Evolutionary conservation across 2,329 filamentous ascomycete genomes (phyloP).

Genomic region (Diaporthe helianthi): DNA sequence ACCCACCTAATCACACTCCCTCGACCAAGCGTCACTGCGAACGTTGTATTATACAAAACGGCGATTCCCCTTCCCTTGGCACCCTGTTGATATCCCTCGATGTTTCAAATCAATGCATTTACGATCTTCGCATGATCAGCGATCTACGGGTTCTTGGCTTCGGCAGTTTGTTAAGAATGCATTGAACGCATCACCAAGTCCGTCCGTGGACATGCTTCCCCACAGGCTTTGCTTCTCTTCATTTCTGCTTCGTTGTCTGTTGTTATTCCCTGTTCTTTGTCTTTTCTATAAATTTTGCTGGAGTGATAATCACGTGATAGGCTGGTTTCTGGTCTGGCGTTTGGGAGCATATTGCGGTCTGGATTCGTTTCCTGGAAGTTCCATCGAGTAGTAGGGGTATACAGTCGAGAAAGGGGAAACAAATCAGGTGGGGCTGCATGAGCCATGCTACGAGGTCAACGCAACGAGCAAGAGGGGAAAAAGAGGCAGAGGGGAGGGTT

Average conservation of each 20-base stretch:
- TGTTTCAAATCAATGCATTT: slow-evolving; percentile 31
- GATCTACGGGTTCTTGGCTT: slow-evolving; percentile 30
- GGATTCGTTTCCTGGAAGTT: background rate
- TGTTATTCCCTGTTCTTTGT: slow-evolving; percentile 3
- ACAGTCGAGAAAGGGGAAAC: background rate
- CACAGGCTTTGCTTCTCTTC: slow-evolving; percentile 21
- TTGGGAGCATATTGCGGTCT: slow-evolving; percentile 14
- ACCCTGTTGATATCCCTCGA: slow-evolving; percentile 32
- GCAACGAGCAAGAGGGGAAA: background rate
- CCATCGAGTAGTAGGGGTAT: background rate
- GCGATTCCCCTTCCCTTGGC: slow-evolving; percentile 17
- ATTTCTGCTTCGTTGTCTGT: slow-evolving; percentile 5
- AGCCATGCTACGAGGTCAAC: slow-evolving; percentile 13
- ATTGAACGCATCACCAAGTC: slow-evolving; percentile 9
- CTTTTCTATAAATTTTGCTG: too few relatives aligned
- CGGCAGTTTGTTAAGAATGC: slow-evolving; percentile 15
- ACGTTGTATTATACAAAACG: slow-evolving; percentile 31
- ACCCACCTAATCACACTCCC: slow-evolving; percentile 14
- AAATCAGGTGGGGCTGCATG: slow-evolving; percentile 9
- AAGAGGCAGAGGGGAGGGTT: background rate
- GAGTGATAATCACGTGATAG: slow-evolving; percentile 16
- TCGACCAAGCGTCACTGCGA: slow-evolving; percentile 1
- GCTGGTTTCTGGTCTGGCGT: slow-evolving; percentile 31
- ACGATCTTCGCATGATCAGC: slow-evolving; percentile 33
- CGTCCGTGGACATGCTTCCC: background rate